Base-by-base conservation (phyloP, 495 filamentous ascomycete species). In the Aeminium ludgeri region DNA sequence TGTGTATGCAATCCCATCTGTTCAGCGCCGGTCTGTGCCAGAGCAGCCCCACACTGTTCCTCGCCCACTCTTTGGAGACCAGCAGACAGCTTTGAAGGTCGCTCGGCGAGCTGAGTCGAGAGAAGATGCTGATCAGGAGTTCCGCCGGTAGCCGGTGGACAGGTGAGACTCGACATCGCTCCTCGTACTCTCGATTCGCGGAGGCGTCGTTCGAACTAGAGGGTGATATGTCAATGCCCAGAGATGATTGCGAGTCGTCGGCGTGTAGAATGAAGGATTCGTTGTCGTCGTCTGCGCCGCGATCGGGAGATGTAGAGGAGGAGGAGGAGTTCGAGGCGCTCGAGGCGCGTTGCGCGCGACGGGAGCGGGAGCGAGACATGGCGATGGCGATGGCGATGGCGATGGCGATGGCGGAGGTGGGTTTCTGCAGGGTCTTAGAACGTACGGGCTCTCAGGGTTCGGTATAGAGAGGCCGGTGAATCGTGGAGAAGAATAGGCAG, bases 1-100 rank as follows among this genome's bases (percentile, higher is more conserved):
- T 76, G 49, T 71, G 65, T 48, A 93, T 70, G 50, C 80, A 81
- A 13, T 67, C 54, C 81, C 86, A 96, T 41, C 72, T 81, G 45
- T 79, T 81, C 62, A 89, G 94, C 20, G 81, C 72, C 1, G 91
- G 89, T 35, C 89, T 72, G 56, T 96, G 86, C 89, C 89, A 97
- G 10, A 97, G 67, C 34, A 94, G 71, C 39, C 87, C 89, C 23
- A 96, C 91, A 36, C 76, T 79, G 55, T 95, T 95, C 44, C 78
- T 68, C 32, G 91, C 80, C 91, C 91, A 99, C 46, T 76, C 74
- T 55, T 83, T 84, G 53, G 77, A 92, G 6, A 92, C 87, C 52
- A 87, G 64, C 82, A 99, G 87, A 56, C 83, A 87, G 57, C 74
- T 78, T 46, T 80, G 65, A 45, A 95, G 70, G 53, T 96, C 89